Base-by-base conservation (phyloP, 345 rosid species). In the Melastoma malabathricum region DNA sequence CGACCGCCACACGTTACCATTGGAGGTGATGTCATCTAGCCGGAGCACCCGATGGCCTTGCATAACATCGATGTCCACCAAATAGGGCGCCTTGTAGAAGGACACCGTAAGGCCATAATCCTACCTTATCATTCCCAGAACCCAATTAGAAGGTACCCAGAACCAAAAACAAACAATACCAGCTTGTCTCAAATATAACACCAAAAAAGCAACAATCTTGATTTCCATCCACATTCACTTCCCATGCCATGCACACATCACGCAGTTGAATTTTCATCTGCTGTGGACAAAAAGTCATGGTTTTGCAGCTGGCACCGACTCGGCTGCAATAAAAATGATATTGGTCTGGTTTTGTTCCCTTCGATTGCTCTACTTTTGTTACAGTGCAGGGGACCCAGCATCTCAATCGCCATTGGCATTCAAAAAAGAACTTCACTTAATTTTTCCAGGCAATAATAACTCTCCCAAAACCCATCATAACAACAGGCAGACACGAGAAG, bases 1-100 rank as follows among this genome's bases (percentile, higher is more conserved):
- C 2, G 63, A 57, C 4, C 59, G 66, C 95, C 95, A 92, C 8
- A 72, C 77, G 2, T 78, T 77, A 20, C 72, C 88, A 57, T 92
- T 87, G n/a, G 69, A 76, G 2, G 85, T 64, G 46, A 92, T 77
- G 60, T 84, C 84, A 0, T 81, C 93, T 0, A 87, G 73, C 56
- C 59, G 79, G 14, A 92, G 66, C 17, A 92, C 65, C 50, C 95
- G 79, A 59, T 75, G 81, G 17, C 98, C 98, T 59, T 79, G 71
- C 10, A 69, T 71, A 68, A 46, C 43, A 46, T 79, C 98, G 48
- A 92, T 78, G 60, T 92, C 97, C 47, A 92, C 98, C 68, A 92
- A 58, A 59, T 82, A 92, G 10, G 85, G 89, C 18, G 98, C 93
- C 72, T 66, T 70, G 67, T 75, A 87, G 64, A 64, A 87, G 25